These are phyloP conservation scores for Hydrangea macrophylla DNA, from an alignment of 148 eudicot genomes.

Conservation along the genomic window DNA sequence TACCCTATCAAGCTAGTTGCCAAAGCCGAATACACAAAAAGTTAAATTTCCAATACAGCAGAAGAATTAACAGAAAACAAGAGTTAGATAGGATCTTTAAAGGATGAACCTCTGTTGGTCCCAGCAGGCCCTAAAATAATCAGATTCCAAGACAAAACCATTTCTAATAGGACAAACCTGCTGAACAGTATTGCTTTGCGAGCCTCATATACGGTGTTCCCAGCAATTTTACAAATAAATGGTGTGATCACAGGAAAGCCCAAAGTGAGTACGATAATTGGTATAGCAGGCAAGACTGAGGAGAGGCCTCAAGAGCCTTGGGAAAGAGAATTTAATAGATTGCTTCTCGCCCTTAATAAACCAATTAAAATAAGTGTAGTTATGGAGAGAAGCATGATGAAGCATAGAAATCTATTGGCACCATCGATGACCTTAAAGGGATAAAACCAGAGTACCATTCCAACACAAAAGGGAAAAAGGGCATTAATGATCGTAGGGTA, in stretches of 20 bases:
- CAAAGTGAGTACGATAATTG: slow-evolving; percentile 63
- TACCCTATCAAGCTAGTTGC: slow-evolving; percentile 76
- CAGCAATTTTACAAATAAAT: slow-evolving; percentile 63
- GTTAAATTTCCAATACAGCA: slow-evolving; percentile 58
- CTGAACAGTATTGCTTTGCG: slow-evolving; percentile 57
- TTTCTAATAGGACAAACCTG: slow-evolving; percentile 55
- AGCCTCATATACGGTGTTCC: slow-evolving; percentile 46
- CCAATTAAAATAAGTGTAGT: slow-evolving; percentile 56
- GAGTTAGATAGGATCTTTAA: slow-evolving; percentile 50
- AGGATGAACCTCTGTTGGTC: slow-evolving; percentile 20
- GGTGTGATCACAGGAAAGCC: slow-evolving; percentile 81
- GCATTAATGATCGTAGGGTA: slow-evolving; percentile 35
- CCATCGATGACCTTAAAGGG: slow-evolving; percentile 53
- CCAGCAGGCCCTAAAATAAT: slow-evolving; percentile 74
- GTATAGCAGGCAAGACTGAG: slow-evolving; percentile 59
- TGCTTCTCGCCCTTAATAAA: slow-evolving; percentile 42
- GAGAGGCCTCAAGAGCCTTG: slow-evolving; percentile 51
- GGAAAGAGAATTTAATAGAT: slow-evolving; percentile 31
- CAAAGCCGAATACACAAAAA: slow-evolving; percentile 72
- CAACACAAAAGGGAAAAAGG: slow-evolving; percentile 44
- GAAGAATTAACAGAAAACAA: slow-evolving; percentile 59
- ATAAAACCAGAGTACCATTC: slow-evolving; percentile 38
- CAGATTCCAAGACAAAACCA: slow-evolving; percentile 68
- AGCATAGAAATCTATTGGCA: slow-evolving; percentile 51
- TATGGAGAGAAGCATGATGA: slow-evolving; percentile 58